Percentiles rank a stretch among this genome's conserved stretches.
These are phyloP conservation scores for Ramaria rubella DNA, from an alignment of 768 basidiomycete genomes.

Conservation along the genomic window DNA sequence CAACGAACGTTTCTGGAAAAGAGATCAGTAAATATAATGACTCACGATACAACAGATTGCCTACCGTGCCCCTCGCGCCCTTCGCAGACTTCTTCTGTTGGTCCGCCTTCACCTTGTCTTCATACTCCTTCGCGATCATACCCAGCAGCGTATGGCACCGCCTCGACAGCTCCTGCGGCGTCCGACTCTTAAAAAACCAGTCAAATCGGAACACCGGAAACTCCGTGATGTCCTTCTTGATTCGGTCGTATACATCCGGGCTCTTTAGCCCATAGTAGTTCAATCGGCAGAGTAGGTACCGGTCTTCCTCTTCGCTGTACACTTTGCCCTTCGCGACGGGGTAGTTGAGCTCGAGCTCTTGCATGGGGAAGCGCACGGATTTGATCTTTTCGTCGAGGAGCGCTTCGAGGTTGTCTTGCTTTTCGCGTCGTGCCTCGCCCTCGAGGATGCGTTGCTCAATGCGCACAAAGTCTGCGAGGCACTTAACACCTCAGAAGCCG, in stretches of 20 bases:
- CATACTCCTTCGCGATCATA: slow-evolving; percentile 84
- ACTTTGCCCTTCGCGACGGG: slow-evolving; percentile 95
- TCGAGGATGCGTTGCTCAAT: slow-evolving; percentile 79
- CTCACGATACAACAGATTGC: background rate
- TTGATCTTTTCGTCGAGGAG: slow-evolving; percentile 78
- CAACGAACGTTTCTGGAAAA: slow-evolving; percentile 3
- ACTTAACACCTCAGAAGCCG: background rate
- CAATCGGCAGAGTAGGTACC: slow-evolving; percentile 86
- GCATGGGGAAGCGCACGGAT: slow-evolving; percentile 86
- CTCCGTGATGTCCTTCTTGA: slow-evolving; percentile 94
- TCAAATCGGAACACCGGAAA: slow-evolving; percentile 97
- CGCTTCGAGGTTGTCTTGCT: slow-evolving; percentile 71
- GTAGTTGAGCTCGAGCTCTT: slow-evolving; percentile 93
- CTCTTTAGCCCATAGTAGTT: slow-evolving; percentile 84
- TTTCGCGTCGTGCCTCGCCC: slow-evolving; percentile 85
- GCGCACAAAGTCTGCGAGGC: slow-evolving; percentile 59
- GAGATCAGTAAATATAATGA: background rate
- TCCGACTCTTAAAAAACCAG: slow-evolving; percentile 96
- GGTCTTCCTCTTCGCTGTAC: slow-evolving; percentile 94
- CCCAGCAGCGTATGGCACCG: slow-evolving; percentile 80
- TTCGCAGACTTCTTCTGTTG: slow-evolving; percentile 64
- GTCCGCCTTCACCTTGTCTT: slow-evolving; percentile 41
- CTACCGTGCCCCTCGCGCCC: slow-evolving; percentile 21
- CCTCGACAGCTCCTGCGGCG: slow-evolving; percentile 80
- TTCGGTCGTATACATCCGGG: slow-evolving; percentile 88